These are phyloP conservation scores for Aspergillus sclerotiicarbonarius DNA, from an alignment of 495 filamentous ascomycete genomes.

Conservation along the genomic window DNA sequence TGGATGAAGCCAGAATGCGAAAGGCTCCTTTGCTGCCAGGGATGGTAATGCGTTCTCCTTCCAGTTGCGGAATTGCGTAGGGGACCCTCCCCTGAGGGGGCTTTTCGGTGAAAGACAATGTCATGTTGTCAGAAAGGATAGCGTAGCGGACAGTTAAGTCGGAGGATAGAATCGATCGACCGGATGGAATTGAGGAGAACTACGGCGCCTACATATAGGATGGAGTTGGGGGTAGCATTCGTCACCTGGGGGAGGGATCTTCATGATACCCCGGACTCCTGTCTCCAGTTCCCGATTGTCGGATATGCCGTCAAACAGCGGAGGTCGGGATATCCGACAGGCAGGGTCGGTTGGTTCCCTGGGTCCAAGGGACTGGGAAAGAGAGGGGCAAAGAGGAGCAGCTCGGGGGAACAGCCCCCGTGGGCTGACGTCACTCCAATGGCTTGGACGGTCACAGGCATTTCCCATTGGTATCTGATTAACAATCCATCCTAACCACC, in stretches of 20 bases:
- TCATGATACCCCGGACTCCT: background rate
- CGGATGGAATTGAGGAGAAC: background rate
- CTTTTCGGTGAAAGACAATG: constrained; percentile 24
- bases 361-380: too few relatives aligned
- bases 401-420: too few relatives aligned
- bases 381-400: too few relatives aligned
- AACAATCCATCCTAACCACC: too few relatives aligned
- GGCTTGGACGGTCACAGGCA: too few relatives aligned
- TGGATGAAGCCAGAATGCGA: constrained; percentile 44
- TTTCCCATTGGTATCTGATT: too few relatives aligned
- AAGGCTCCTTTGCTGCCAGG: constrained; percentile 44
- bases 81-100: constrained; percentile 29
- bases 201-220: background rate
- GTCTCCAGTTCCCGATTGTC: constrained; percentile 4
- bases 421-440: too few relatives aligned
- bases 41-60: constrained; percentile 46
- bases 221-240: background rate
- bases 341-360: background rate
- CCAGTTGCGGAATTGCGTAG: constrained; percentile 42
- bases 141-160: constrained; percentile 5
- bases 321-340: constrained; percentile 14
- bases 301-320: constrained; percentile 13
- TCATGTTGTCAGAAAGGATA: constrained; percentile 19
- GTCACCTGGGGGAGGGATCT: background rate
- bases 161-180: constrained; percentile 2